Evolutionary conservation across 805 yeast species (phyloP), one percentile per base, ranked within the genome.

Genomic region (Saccharomycopsis fibuligera): DNA sequence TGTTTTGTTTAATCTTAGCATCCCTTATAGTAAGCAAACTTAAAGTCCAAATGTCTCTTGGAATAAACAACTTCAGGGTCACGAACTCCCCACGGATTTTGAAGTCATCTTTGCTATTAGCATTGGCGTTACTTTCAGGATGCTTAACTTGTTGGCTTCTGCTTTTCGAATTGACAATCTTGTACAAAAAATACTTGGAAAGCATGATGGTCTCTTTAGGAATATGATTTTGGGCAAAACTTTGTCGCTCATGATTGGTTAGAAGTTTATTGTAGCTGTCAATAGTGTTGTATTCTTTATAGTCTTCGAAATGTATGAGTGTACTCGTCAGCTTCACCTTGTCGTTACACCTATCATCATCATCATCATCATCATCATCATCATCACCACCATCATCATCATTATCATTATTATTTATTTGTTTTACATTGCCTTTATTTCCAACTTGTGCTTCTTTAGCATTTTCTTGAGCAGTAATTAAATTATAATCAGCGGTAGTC

Each of bases 301-400:
- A 29, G 33, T 29, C 33, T n/a, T n/a, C n/a, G n/a, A n/a, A n/a
- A n/a, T n/a, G n/a, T n/a, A n/a, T n/a, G n/a, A n/a, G n/a, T n/a
- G n/a, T n/a, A 16, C 37, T 30, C 14, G 1, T 45, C 44, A 9
- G 40, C 47, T 21, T 35, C 47, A 8, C 49, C 44, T 19, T 4
- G 30, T 50, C 44, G 45, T 36, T 19, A 59, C 56, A 17, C 43
- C 45, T 27, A 31, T 48, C 37, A 17, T 37, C 16, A 6, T 24
- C 27, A 12, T 39, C 41, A 4, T n/a, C 30, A 17, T 29, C 24
- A 37, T 60, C 63, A 37, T 33, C 45, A n/a, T 48, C 53, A 1
- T 54, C 50, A 4, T 56, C 58, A 10, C 61, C 66, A 14, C 59
- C 62, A 9, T 58, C 52, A 44, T 59, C 45, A 16, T 42, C 38